Conservation (phyloP, 2,329 filamentous ascomycete genomes). For the Hyphodiscus sp. region DNA sequence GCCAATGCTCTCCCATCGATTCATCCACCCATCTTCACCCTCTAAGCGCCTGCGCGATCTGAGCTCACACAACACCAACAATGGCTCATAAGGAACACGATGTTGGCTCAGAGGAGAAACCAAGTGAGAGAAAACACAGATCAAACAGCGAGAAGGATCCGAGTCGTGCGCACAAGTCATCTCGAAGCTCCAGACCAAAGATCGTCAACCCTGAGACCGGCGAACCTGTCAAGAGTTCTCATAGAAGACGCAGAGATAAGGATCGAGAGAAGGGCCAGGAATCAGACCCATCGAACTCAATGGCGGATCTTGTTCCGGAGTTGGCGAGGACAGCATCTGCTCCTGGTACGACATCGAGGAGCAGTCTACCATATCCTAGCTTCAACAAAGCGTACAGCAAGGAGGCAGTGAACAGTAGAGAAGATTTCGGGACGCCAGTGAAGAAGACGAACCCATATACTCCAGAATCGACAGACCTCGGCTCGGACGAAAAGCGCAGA, state of each 20-base stretch:
- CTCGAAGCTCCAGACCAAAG: slow-evolving; percentile 26
- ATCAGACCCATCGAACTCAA: slow-evolving; percentile 25
- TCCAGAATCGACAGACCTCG: slow-evolving; percentile 66
- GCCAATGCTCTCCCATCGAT: background rate
- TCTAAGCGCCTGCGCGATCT: slow-evolving; percentile 1
- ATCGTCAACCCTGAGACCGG: slow-evolving; percentile 28
- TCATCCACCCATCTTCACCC: background rate
- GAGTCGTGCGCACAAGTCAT: slow-evolving; percentile 28
- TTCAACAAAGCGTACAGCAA: slow-evolving; percentile 92
- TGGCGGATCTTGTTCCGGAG: slow-evolving; percentile 45
- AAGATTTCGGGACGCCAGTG: slow-evolving; percentile 22
- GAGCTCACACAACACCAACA: background rate
- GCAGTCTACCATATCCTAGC: slow-evolving; percentile 62
- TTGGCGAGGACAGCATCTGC: slow-evolving; percentile 32
- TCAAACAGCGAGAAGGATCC: slow-evolving; percentile 28
- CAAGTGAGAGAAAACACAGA: slow-evolving; percentile 25
- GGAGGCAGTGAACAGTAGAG: slow-evolving; percentile 62
- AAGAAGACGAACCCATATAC: slow-evolving; percentile 42
- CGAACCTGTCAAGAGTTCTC: slow-evolving; percentile 24
- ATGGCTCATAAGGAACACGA: slow-evolving; percentile 12
- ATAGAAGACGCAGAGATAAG: slow-evolving; percentile 25
- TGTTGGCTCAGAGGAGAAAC: slow-evolving; percentile 15
- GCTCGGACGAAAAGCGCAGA: slow-evolving; percentile 40
- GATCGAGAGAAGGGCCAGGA: slow-evolving; percentile 16
- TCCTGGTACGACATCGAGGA: slow-evolving; percentile 26